phyloP scores from a whole-genome alignment of 768 basidiomycete genomes.

The Boletus sp. region DNA sequence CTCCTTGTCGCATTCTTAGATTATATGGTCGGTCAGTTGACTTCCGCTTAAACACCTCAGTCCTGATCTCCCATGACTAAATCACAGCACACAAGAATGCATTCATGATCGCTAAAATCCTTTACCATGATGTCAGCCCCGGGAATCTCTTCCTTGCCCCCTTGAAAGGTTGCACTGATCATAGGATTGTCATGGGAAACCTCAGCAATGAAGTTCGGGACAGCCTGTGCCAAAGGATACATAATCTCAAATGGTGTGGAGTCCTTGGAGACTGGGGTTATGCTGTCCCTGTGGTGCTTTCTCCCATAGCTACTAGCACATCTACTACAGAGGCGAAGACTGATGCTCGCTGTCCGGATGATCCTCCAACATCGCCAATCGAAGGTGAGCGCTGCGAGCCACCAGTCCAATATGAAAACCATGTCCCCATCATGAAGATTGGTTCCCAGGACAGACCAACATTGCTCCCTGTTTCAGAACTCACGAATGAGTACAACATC shows the following conservation, averaged over 20 bases:
- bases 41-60: neutral
- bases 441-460: neutral
- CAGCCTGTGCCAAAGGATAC: neutral
- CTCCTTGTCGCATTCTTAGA: neutral
- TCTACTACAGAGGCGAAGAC: neutral
- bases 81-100: neutral
- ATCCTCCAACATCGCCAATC: neutral
- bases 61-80: neutral
- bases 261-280: neutral
- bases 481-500: neutral
- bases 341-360: neutral
- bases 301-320: neutral
- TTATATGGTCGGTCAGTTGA: neutral
- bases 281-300: neutral
- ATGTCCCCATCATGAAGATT: neutral
- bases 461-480: neutral
- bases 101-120: neutral
- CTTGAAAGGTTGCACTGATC: neutral
- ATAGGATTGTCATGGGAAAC: neutral
- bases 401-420: neutral
- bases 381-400: neutral
- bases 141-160: neutral
- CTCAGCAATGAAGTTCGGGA: neutral
- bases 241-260: neutral
- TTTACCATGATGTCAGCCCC: neutral